Evolutionary conservation across 129 eudicot species (phyloP).

Genomic region (Lonicera japonica): DNA sequence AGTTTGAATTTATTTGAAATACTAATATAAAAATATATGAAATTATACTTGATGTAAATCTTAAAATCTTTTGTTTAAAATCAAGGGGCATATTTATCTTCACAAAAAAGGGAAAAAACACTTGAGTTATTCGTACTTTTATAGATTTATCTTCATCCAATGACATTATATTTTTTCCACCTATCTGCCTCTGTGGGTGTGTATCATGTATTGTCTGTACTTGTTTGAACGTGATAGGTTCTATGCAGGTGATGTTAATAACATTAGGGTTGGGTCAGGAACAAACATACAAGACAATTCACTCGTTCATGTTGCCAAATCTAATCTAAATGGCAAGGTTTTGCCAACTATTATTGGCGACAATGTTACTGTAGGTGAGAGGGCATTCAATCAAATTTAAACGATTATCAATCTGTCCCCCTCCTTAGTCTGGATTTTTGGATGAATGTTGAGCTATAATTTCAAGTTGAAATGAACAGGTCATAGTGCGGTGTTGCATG

Average conservation of each 20-base stretch:
- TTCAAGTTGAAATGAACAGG: conserved; percentile 35
- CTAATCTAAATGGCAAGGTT: conserved; percentile 79
- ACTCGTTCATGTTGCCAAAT: conserved; percentile 92
- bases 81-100: too few species aligned
- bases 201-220: neutral
- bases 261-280: conserved; percentile 79
- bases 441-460: conserved; percentile 7
- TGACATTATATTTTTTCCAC: neutral
- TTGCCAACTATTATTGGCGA: conserved; percentile 83
- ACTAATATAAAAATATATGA: too few species aligned
- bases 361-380: conserved; percentile 93
- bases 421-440: neutral
- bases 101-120: too few species aligned
- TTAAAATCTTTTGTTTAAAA: too few species aligned
- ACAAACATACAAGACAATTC: conserved; percentile 94
- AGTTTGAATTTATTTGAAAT: too few species aligned
- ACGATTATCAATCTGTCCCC: neutral
- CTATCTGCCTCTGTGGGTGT: neutral
- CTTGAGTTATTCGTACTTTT: too few species aligned
- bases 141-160: neutral
- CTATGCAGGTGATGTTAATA: conserved; percentile 81
- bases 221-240: conserved; percentile 8
- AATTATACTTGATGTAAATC: too few species aligned
- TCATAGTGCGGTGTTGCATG: conserved; percentile 92
- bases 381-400: neutral